Evolutionary conservation across 441 rosid species (phyloP).

Genomic region (Euphorbia corollata): DNA sequence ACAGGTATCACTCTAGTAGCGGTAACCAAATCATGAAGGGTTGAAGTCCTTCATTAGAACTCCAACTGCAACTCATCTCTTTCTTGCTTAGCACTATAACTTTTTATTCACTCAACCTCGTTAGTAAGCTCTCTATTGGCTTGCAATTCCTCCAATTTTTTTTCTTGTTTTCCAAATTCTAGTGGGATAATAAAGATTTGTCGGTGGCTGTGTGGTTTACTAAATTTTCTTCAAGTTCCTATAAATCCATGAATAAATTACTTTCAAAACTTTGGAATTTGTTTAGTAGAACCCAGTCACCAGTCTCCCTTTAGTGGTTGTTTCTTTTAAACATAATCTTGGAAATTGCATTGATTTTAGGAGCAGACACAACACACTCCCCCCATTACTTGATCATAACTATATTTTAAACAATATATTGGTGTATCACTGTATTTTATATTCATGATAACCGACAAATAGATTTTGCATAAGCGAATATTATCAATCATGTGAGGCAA

Average conservation of each 20-base stretch:
- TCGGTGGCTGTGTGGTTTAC: conserved; percentile 23
- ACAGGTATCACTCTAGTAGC: neutral
- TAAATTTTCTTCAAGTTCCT: conserved; percentile 48
- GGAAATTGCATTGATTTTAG: conserved; percentile 18
- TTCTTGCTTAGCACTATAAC: too few relatives aligned
- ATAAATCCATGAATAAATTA: conserved; percentile 26
- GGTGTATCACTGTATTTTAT: too few relatives aligned
- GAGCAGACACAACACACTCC: neutral
- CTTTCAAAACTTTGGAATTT: conserved; percentile 17
- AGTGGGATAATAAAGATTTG: conserved; percentile 18
- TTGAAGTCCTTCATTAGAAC: neutral
- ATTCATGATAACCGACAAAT: neutral
- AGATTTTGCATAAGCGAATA: conserved; percentile 20
- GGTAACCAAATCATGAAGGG: neutral
- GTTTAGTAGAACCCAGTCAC: conserved; percentile 24
- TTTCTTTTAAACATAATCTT: conserved; percentile 18
- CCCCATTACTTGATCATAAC: neutral
- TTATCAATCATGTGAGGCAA: conserved; percentile 25
- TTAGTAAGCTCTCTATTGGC: neutral
- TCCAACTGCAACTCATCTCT: neutral
- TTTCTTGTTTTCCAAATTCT: conserved; percentile 13
- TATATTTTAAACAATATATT: too few relatives aligned
- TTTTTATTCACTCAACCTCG: neutral
- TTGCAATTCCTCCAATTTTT: neutral
- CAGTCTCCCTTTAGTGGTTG: conserved; percentile 20